These are phyloP conservation scores for Saturnispora ahearnii DNA, from an alignment of 805 yeast species.

Conservation along the genomic window DNA sequence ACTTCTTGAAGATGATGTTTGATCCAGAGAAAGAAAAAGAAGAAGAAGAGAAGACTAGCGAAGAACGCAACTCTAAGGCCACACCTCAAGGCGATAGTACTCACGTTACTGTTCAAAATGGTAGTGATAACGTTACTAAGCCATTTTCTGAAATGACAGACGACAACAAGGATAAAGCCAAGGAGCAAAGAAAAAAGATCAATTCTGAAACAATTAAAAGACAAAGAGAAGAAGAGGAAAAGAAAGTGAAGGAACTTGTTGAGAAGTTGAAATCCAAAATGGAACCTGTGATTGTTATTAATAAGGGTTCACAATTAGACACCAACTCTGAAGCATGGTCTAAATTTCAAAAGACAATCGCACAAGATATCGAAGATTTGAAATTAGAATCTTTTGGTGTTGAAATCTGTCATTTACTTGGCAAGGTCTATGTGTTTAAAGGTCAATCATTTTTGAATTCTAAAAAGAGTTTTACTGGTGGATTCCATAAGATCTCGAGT, in stretches of 20 bases:
- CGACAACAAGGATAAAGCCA: slow-evolving; percentile 9
- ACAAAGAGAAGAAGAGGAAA: slow-evolving; percentile 29
- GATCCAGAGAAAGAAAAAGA: slow-evolving; percentile 36
- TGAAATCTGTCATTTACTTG: slow-evolving; percentile 69
- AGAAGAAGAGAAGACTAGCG: slow-evolving; percentile 35
- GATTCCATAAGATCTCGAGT: slow-evolving; percentile 43
- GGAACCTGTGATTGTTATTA: slow-evolving; percentile 33
- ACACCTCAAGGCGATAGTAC: slow-evolving; percentile 1
- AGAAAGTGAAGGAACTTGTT: slow-evolving; percentile 48
- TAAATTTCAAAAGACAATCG: slow-evolving; percentile 53
- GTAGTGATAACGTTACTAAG: not conserved
- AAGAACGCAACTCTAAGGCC: not conserved
- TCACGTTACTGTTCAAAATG: slow-evolving; percentile 10
- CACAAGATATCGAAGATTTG: slow-evolving; percentile 73
- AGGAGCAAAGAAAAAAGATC: slow-evolving; percentile 12
- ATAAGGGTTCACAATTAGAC: slow-evolving; percentile 29
- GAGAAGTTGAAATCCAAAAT: slow-evolving; percentile 38
- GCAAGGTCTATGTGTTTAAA: slow-evolving; percentile 57
- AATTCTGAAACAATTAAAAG: slow-evolving; percentile 24
- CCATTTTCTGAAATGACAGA: slow-evolving; percentile 11
- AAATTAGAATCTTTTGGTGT: slow-evolving; percentile 82
- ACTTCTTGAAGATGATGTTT: slow-evolving; percentile 67
- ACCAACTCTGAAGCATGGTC: slow-evolving; percentile 35
- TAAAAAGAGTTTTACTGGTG: slow-evolving; percentile 62
- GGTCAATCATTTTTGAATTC: slow-evolving; percentile 57